These are phyloP conservation scores for Penicillium coprophilum DNA, from an alignment of 495 filamentous ascomycete genomes.

Conservation along the genomic window DNA sequence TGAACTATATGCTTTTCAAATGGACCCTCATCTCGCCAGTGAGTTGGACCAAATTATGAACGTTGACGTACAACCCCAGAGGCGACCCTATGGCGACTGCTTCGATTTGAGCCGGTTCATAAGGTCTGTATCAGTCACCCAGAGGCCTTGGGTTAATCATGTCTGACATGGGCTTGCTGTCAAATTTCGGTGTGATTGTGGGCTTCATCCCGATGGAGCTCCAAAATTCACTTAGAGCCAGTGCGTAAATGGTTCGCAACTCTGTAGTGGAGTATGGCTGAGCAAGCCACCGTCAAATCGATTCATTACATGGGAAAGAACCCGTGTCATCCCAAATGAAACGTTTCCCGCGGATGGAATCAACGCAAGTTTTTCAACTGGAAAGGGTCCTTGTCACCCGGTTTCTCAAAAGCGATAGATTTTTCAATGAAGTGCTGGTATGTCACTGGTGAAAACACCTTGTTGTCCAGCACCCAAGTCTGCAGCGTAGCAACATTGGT, in stretches of 20 bases:
- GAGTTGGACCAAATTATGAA: not conserved
- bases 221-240: not conserved
- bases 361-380: constrained; percentile 19
- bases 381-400: constrained; percentile 20
- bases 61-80: not conserved
- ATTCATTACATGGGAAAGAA: not conserved
- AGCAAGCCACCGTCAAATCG: not conserved
- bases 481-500: constrained; percentile 46
- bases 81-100: not conserved
- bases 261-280: not conserved
- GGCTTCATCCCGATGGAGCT: not conserved
- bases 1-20: not conserved
- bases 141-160: not conserved
- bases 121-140: not conserved
- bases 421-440: constrained; percentile 24
- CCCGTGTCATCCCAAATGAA: not conserved
- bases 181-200: not conserved
- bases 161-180: not conserved
- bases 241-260: not conserved
- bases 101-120: not conserved
- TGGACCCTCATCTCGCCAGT: not conserved
- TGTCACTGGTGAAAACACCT: constrained; percentile 31
- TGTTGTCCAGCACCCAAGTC: constrained; percentile 35
- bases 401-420: constrained; percentile 18
- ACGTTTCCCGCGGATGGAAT: not conserved